Base-by-base conservation (phyloP, 345 rosid species). In the Citrus maxima region DNA sequence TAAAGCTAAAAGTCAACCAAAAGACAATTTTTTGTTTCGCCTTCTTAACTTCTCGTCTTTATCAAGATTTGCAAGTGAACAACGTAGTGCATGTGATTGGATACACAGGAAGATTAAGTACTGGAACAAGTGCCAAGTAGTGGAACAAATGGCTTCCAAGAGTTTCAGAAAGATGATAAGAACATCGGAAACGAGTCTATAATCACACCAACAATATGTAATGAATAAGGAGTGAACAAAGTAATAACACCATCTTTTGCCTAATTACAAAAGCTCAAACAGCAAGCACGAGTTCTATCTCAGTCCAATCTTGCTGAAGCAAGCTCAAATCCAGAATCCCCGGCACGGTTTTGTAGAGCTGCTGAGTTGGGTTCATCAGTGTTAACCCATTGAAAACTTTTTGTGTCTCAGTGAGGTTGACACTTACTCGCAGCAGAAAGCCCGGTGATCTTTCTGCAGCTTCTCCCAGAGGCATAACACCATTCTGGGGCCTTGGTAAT, bases 391-490 rank as follows among this genome's bases (percentile, higher is more conserved):
- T 12, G 10, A 58, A 56, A 37, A 56, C 27, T 34, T 76, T 21
- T 10, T 28, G 7, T 22, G 13, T 21, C 70, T 25, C 10, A 55
- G 55, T 27, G 46, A 10, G 69, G 14, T 56, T 69, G 68, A 70
- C 35, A 69, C 78, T 69, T 87, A 93, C 84, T 95, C 93, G 2
- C 99, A 95, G 76, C 99, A 93, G 76, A 77, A 40, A 55, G 98
- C 85, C 70, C 82, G 73, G 24, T 86, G 92, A 80, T 93, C 90
- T 60, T 87, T 92, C 86, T 84, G 96, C 82, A 93, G 79, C 90
- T 84, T 92, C 86, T 93, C 95, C 98, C 99, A 95, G 2, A 95
- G 92, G 83, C 98, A 93, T 71, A 93, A 85, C 27, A 93, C 80
- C 84, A 87, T 75, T 77, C 97, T 84, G 6, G 95, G 98, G 65